Conservation (phyloP, 495 filamentous ascomycete species). For the Podospora pseudoanserina region DNA sequence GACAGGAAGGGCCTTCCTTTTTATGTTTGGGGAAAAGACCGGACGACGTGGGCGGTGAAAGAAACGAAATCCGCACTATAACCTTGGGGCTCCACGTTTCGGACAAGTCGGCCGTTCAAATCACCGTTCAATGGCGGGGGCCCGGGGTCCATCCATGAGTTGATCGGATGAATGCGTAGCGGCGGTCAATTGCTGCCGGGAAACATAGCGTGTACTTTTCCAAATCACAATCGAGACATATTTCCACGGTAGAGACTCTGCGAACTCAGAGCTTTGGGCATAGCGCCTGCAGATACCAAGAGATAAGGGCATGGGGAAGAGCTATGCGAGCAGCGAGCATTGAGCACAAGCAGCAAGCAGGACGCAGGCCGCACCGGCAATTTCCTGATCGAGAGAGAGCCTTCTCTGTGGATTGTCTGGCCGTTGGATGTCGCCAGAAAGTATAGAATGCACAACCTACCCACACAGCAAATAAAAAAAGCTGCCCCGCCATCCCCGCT, state of each 20-base stretch:
- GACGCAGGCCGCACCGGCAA: neutral
- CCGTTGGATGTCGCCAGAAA: neutral
- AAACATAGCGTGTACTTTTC: no score
- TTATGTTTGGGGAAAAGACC: constrained; percentile 5
- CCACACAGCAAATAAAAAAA: neutral
- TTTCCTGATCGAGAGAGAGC: neutral
- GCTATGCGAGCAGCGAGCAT: neutral
- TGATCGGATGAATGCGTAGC: constrained; percentile 3
- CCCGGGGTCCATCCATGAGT: constrained; percentile 9
- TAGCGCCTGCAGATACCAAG: constrained; percentile 8
- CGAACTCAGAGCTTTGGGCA: neutral
- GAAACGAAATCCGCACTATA: constrained; percentile 3
- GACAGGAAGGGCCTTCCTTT: constrained; percentile 3
- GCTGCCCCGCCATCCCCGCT: constrained; percentile 2
- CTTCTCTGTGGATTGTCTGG: neutral
- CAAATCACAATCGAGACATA: neutral
- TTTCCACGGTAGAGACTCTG: neutral
- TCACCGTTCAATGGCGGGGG: neutral
- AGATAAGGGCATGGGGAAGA: constrained; percentile 7
- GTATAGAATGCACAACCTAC: neutral
- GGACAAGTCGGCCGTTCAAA: constrained; percentile 20
- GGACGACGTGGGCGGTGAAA: constrained; percentile 10
- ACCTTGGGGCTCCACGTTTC: constrained; percentile 20
- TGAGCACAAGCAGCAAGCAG: no score
- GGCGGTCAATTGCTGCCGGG: neutral